A percentile compares a stretch with the other conserved stretches of the same genome.
These are phyloP conservation scores for Lepiota subincarnata DNA, from an alignment of 768 basidiomycete species.

Conservation along the genomic window DNA sequence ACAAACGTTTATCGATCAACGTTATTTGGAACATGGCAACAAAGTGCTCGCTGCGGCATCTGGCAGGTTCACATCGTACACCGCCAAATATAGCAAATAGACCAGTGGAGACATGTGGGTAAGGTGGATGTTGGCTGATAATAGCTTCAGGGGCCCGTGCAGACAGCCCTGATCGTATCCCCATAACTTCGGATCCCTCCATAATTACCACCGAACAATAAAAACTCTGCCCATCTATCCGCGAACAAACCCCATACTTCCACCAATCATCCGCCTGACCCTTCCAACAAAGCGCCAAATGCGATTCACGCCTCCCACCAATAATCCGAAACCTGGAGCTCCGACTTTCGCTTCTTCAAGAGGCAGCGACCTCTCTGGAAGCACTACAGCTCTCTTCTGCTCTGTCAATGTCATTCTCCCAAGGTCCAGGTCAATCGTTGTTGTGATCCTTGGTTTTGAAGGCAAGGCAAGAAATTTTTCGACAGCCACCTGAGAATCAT, in stretches of 20 bases:
- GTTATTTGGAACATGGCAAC: no score
- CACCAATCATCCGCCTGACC: neutral
- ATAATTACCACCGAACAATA: no score
- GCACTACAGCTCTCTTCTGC: conserved; percentile 11
- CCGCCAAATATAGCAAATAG: no score
- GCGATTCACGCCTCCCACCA: neutral
- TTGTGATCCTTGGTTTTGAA: conserved; percentile 17
- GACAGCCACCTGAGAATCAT: conserved; percentile 18
- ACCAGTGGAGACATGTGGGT: no score
- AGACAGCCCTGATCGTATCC: no score
- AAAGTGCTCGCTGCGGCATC: no score
- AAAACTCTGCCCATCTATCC: no score
- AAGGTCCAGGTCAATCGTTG: conserved; percentile 20
- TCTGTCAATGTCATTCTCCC: conserved; percentile 27
- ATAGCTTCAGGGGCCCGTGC: no score
- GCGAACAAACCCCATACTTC: neutral
- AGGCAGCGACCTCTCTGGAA: neutral
- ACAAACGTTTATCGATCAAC: no score
- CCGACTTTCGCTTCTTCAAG: neutral
- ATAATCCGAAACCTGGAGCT: neutral
- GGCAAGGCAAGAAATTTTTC: conserved; percentile 19
- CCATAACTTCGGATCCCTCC: no score
- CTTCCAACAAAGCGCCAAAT: neutral
- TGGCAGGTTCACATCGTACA: no score
- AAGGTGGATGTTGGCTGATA: no score